Conservation (phyloP, 192 early-diverging fungal genomes). For the Chytriomyces sp. region DNA sequence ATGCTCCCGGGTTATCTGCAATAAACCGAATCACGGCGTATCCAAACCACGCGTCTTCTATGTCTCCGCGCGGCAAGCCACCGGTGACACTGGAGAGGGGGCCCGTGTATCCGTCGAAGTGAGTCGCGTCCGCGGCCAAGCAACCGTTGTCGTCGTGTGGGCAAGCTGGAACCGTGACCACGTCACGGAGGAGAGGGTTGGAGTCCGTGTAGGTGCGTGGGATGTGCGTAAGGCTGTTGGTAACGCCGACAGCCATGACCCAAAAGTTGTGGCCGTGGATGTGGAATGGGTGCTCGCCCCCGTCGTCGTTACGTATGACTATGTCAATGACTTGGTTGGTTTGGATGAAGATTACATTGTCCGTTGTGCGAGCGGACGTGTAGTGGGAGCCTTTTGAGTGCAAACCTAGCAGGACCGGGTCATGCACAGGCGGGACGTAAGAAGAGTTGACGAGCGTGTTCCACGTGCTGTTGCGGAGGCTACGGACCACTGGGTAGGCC, state of each 20-base stretch:
- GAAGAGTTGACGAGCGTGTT: not conserved
- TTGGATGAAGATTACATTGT: conserved; percentile 55
- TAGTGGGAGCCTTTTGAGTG: conserved; percentile 33
- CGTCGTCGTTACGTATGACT: conserved; percentile 66
- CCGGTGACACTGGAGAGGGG: too few relatives aligned
- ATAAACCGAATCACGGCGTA: conserved; percentile 71
- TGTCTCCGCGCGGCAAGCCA: not conserved
- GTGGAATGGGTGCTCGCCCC: conserved; percentile 71
- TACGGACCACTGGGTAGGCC: not conserved
- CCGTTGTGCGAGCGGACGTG: conserved; percentile 51
- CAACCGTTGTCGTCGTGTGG: conserved; percentile 6
- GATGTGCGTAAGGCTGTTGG: not conserved
- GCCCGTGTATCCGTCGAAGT: not conserved
- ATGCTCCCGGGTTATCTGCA: conserved; percentile 79
- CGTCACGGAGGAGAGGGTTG: conserved; percentile 20
- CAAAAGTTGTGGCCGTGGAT: conserved; percentile 77
- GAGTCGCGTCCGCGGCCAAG: not conserved
- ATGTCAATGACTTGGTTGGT: conserved; percentile 68
- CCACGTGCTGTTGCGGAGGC: not conserved
- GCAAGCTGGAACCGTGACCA: conserved; percentile 22
- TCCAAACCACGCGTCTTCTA: conserved; percentile 26
- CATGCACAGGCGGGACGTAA: conserved; percentile 60
- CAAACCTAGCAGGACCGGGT: conserved; percentile 40
- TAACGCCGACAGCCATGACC: conserved; percentile 62
- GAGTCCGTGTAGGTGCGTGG: not conserved